Evolutionary conservation across 768 basidiomycete genomes (phyloP), one percentile per base, ranked within the genome.

Genomic region (Suillus sp.): DNA sequence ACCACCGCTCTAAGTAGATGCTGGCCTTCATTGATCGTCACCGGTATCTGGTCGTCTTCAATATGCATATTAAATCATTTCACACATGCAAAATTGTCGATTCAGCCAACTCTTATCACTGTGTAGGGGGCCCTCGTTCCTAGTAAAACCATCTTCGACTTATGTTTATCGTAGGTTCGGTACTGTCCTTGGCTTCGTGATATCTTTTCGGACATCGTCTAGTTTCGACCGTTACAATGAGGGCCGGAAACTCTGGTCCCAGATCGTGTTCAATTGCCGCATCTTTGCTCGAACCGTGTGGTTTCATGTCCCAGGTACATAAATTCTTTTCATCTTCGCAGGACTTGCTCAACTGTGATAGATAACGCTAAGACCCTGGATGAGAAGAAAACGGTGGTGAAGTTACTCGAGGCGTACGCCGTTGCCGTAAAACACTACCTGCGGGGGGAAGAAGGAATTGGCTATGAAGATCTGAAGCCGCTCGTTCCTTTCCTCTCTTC

Each of bases 201-300:
- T 91, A 58, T 88, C 88, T 0, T 89, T 88, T 71, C 73, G 88
- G 60, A 90, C 88, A 14, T 90, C 87, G 10, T 85, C 87, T 6
- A 88, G 87, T 51, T 90, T 88, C 69, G 88, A 90, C 69, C 77
- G 87, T 30, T 90, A 91, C 71, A 90, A 90, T 63, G 89, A 91
- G 67, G 90, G 89, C 22, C 76, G 88, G 59, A 76, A 80, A 56
- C 75, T 84, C 7, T 91, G 89, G 90, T 85, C 86, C 7, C 83
- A 86, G 64, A 85, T 91, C 16, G 82, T 86, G 59, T 71, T 84
- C 34, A 77, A 67, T 69, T 78, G 68, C 70, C 81, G 88, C 38
- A 86, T 81, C 1, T 79, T 90, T 70, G 81, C 88, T 0, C 78
- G 89, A 20, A 80, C 82, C 0, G 79, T 86, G 10, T 91, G 89